Conservation (phyloP, 208 protist genomes). For the Trypanosoma caninum region DNA sequence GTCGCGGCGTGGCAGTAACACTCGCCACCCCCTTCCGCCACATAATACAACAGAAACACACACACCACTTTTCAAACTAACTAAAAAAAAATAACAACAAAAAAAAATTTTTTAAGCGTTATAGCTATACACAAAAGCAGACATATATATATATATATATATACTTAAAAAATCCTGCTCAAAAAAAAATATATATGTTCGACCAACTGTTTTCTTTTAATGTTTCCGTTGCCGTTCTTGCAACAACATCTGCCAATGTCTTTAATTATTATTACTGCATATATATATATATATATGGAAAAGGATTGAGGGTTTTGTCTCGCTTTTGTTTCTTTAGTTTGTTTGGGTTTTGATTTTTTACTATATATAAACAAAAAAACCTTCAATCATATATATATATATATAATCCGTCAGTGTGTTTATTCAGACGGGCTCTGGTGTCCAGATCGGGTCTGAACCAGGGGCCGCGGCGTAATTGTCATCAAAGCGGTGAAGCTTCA, state of each 20-base stretch:
- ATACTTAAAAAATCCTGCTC: neutral
- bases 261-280: neutral
- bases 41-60: neutral
- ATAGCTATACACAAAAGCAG: neutral
- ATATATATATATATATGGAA: no score
- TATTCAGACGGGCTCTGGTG: conserved; percentile 15
- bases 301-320: no score
- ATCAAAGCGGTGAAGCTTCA: conserved; percentile 95
- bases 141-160: neutral
- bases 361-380: no score
- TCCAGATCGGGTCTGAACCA: conserved; percentile 67
- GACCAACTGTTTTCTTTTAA: no score
- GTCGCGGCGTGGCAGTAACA: neutral
- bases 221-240: no score
- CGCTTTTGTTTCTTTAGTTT: neutral
- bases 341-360: neutral
- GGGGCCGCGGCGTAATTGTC: conserved; percentile 85
- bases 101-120: neutral
- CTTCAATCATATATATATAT: no score
- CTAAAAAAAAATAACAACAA: neutral
- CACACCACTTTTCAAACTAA: neutral
- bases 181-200: no score
- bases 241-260: neutral
- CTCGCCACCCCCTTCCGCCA: neutral
- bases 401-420: neutral